phyloP scores from a whole-genome alignment of 768 basidiomycete species.

The Rhizopogon salebrosus region DNA sequence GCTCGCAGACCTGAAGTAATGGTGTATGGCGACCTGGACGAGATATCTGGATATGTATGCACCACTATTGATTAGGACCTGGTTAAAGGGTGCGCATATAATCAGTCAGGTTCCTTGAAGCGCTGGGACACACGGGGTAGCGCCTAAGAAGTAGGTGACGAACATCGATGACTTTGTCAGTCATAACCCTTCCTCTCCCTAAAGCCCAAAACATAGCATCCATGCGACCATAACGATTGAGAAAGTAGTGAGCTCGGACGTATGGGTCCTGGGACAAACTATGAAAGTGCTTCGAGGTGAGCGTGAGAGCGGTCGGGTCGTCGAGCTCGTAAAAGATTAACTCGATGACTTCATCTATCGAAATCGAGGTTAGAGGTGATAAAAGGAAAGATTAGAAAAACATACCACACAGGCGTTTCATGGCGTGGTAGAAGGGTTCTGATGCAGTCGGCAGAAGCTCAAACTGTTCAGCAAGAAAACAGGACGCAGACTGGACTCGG shows the following conservation, averaged over 20 bases:
- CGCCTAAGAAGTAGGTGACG: conserved; percentile 24
- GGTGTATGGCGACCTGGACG: conserved; percentile 71
- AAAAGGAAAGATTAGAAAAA: conserved; percentile 13
- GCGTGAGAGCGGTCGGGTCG: conserved; percentile 57
- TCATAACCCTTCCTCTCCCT: conserved; percentile 62
- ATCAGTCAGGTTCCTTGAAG: conserved; percentile 9
- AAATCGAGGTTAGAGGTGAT: conserved; percentile 5
- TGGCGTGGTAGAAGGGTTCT: conserved; percentile 19
- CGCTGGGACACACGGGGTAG: conserved; percentile 18
- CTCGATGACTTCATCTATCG: conserved; percentile 60
- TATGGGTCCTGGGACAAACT: conserved; percentile 68
- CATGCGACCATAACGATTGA: conserved; percentile 62
- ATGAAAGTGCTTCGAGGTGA: conserved; percentile 53
- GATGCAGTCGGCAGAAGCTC: conserved; percentile 4
- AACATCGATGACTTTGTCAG: conserved; percentile 65
- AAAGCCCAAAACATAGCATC: conserved; percentile 75
- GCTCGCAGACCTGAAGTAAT: conserved; percentile 67
- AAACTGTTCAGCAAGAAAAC: not conserved
- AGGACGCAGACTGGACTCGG: not conserved
- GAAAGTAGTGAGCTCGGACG: conserved; percentile 73
- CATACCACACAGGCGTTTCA: conserved; percentile 69
- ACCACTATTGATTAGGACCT: conserved; percentile 73
- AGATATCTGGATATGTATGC: conserved; percentile 78
- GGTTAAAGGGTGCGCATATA: conserved; percentile 19
- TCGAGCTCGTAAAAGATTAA: conserved; percentile 68